Percentiles rank a stretch among this genome's conserved stretches.
phyloP scores from a whole-genome alignment of 768 basidiomycete genomes.

The Rhizopogon rudus region DNA sequence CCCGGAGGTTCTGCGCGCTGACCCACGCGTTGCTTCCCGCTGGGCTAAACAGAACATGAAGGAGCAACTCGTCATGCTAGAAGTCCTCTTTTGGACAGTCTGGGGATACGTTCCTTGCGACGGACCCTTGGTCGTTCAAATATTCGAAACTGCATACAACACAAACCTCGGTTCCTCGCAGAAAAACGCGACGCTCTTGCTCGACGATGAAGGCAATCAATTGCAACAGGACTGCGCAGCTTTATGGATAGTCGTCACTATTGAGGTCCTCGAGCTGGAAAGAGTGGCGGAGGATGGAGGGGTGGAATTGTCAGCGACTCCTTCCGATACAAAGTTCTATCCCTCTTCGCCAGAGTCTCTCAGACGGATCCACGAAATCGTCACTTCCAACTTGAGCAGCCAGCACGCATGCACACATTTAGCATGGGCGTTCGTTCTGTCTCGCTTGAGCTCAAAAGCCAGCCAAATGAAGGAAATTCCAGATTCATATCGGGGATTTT shows the following conservation, averaged over 20 bases:
- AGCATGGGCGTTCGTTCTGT: constrained; percentile 83
- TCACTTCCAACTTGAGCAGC: constrained; percentile 52
- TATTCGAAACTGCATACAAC: constrained; percentile 49
- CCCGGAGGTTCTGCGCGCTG: constrained; percentile 45
- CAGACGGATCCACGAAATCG: constrained; percentile 61
- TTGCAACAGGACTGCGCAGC: constrained; percentile 64
- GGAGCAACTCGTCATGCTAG: constrained; percentile 77
- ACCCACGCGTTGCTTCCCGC: constrained; percentile 54
- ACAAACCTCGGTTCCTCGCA: constrained; percentile 44
- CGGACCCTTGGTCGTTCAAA: constrained; percentile 61
- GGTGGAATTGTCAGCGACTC: constrained; percentile 49
- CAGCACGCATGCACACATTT: constrained; percentile 71
- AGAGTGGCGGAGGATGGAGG: constrained; percentile 47
- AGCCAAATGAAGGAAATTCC: constrained; percentile 47
- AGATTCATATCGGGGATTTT: constrained; percentile 48
- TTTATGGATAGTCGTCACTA: constrained; percentile 72
- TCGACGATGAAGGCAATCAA: constrained; percentile 67
- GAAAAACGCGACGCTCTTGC: constrained; percentile 39
- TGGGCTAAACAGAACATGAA: constrained; percentile 73
- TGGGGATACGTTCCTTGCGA: constrained; percentile 69
- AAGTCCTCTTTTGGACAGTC: constrained; percentile 87
- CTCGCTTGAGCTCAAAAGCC: constrained; percentile 47
- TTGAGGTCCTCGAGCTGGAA: constrained; percentile 78
- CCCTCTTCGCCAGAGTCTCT: constrained; percentile 59
- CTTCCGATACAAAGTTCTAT: constrained; percentile 47